Percentiles rank a stretch among this genome's conserved stretches.
These are phyloP conservation scores for Erythrobasidium hasegawianum DNA, from an alignment of 1,284 basidiomycete species.

Conservation along the genomic window DNA sequence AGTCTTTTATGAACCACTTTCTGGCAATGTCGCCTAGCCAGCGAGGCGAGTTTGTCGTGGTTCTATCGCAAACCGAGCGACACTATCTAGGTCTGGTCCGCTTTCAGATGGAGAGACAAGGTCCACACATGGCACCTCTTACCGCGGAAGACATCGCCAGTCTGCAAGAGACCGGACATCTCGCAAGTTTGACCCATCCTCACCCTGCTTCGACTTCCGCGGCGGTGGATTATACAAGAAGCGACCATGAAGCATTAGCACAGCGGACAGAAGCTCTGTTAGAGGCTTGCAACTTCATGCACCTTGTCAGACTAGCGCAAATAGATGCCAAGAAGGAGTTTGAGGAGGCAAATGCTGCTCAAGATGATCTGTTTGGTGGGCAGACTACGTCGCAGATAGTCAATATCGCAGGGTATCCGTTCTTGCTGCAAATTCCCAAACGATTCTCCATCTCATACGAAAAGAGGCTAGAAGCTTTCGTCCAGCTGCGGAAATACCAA, in stretches of 20 bases:
- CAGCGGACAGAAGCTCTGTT: conserved; percentile 19
- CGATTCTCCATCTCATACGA: conserved; percentile 6
- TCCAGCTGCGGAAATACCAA: conserved; percentile 17
- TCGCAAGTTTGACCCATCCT: background rate
- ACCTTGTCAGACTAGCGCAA: background rate
- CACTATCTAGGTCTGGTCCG: conserved; percentile 10
- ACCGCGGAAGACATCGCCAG: conserved; percentile 3
- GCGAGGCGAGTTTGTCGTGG: conserved; percentile 16
- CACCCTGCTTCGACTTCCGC: conserved; percentile 7
- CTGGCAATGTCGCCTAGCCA: conserved; percentile 9
- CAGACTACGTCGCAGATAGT: conserved; percentile 21
- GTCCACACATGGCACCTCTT: conserved; percentile 21
- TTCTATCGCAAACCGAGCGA: conserved; percentile 15
- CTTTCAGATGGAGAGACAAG: conserved; percentile 13
- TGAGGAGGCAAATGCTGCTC: conserved; percentile 2
- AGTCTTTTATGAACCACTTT: conserved; percentile 11
- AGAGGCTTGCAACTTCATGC: conserved; percentile 2
- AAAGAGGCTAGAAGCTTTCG: conserved; percentile 7
- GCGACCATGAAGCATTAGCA: conserved; percentile 8
- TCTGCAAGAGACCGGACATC: conserved; percentile 1
- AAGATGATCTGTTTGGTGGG: conserved; percentile 10
- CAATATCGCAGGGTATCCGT: conserved; percentile 23
- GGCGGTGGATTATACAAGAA: background rate
- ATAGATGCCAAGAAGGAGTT: conserved; percentile 10
- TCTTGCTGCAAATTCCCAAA: conserved; percentile 23